Percentiles rank a stretch among this genome's conserved stretches.
Conservation (phyloP, 176 grass and related monocot species). For the Carex pumila region DNA sequence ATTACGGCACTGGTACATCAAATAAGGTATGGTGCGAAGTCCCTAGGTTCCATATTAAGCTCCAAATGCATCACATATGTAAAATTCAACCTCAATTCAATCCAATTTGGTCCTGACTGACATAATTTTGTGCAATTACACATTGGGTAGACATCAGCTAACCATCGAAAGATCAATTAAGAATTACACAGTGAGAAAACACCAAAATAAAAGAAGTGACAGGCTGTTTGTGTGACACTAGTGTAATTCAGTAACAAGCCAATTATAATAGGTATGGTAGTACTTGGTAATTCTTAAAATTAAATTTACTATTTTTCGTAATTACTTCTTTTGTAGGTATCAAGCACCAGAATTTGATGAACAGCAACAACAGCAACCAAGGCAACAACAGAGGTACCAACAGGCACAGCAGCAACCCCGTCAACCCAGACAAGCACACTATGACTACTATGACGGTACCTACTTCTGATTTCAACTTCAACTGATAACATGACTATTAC, state of each 20-base stretch:
- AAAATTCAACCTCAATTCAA: not conserved
- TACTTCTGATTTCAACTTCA: not conserved
- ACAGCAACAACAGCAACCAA: conserved; percentile 44
- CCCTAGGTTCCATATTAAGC: not conserved
- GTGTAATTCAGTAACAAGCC: not conserved
- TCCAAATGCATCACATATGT: not conserved
- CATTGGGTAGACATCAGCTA: not conserved
- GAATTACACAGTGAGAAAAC: not conserved
- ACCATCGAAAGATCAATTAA: not conserved
- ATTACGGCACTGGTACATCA: not conserved
- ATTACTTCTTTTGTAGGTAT: conserved; percentile 42
- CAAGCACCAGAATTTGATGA: conserved; percentile 57
- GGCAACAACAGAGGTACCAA: conserved; percentile 51
- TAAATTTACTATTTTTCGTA: not conserved
- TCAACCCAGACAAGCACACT: conserved; percentile 37
- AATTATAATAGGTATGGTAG: not conserved
- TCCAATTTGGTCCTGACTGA: not conserved
- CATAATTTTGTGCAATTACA: not conserved
- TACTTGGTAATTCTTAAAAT: not conserved
- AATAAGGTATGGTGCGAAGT: not conserved
- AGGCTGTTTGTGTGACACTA: not conserved
- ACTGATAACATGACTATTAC: not conserved
- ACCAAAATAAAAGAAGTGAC: not conserved
- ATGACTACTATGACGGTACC: conserved; percentile 55
- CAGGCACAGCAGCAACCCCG: conserved; percentile 29